Percentiles rank a stretch among this genome's conserved stretches.
Evolutionary conservation across 169 alveolate species (phyloP).

Genomic region (Plasmodium chabaudi): DNA sequence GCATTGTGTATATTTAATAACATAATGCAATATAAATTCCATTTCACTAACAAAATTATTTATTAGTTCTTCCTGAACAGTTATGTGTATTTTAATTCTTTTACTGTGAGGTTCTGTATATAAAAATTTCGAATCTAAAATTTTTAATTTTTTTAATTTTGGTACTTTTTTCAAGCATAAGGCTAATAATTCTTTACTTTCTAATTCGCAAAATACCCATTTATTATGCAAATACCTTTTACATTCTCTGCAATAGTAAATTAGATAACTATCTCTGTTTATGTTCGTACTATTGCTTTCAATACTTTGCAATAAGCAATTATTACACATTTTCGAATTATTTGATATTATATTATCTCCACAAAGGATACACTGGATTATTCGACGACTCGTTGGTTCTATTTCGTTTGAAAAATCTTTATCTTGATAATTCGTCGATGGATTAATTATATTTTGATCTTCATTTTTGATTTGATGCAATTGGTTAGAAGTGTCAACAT

Average conservation of each 20-base stretch:
- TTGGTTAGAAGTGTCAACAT: not conserved
- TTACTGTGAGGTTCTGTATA: constrained; percentile 98
- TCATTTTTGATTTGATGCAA: not conserved
- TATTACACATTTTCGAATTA: constrained; percentile 92
- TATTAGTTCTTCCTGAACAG: constrained; percentile 95
- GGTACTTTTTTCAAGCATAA: constrained; percentile 96
- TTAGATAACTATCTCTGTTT: constrained; percentile 71
- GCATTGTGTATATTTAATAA: constrained; percentile 94
- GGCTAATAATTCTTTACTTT: constrained; percentile 97
- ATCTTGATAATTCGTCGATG: constrained; percentile 28
- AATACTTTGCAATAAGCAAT: constrained; percentile 91
- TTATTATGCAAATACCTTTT: constrained; percentile 94
- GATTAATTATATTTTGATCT: not conserved
- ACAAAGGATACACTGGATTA: constrained; percentile 91
- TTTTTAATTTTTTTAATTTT: constrained; percentile 94
- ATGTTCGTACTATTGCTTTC: constrained; percentile 82
- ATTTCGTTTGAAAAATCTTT: not conserved
- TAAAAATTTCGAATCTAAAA: constrained; percentile 96
- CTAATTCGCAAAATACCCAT: constrained; percentile 96
- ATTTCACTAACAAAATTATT: constrained; percentile 93
- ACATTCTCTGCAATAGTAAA: constrained; percentile 93
- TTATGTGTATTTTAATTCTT: constrained; percentile 95
- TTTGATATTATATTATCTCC: constrained; percentile 92
- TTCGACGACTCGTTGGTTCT: not conserved
- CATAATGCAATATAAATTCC: constrained; percentile 92